These are phyloP conservation scores for Dactylellina drechsleri DNA, from an alignment of 2,329 filamentous ascomycete species.

Conservation along the genomic window DNA sequence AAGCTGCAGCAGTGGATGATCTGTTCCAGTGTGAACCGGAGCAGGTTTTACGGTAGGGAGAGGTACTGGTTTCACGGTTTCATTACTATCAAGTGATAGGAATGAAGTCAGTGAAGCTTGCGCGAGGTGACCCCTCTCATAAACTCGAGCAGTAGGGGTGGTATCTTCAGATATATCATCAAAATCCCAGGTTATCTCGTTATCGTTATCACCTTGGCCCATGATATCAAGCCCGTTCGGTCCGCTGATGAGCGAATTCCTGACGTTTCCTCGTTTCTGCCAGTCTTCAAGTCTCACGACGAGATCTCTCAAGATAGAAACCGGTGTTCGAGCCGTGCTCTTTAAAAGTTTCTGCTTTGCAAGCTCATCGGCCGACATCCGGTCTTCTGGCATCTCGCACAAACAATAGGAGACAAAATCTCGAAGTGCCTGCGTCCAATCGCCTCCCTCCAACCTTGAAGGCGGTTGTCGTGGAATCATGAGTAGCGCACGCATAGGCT, in stretches of 20 bases:
- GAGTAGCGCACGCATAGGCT: conserved; percentile 69
- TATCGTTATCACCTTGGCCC: conserved; percentile 19
- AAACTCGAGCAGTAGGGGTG: conserved; percentile 8
- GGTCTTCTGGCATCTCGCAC: conserved; percentile 73
- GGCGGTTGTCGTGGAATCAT: conserved; percentile 67
- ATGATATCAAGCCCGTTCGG: conserved; percentile 41
- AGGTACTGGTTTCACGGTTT: conserved; percentile 37
- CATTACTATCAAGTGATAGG: conserved; percentile 42
- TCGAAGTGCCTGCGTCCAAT: conserved; percentile 75
- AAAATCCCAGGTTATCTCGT: conserved; percentile 53
- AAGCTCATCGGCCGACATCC: conserved; percentile 67
- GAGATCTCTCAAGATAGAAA: conserved; percentile 57
- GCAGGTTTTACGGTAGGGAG: conserved; percentile 16
- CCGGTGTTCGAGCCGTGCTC: conserved; percentile 53
- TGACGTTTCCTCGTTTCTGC: conserved; percentile 57
- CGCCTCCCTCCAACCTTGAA: conserved; percentile 76
- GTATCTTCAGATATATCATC: conserved; percentile 31
- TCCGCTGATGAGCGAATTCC: conserved; percentile 56
- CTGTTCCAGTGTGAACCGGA: conserved; percentile 36
- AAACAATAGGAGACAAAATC: conserved; percentile 79
- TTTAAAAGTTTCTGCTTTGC: conserved; percentile 57
- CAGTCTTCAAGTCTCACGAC: conserved; percentile 57
- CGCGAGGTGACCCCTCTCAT: conserved; percentile 32
- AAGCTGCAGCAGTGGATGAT: conserved; percentile 48
- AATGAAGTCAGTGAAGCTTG: conserved; percentile 42